Percentiles rank a stretch among this genome's conserved stretches.
Conservation (phyloP, 2,329 filamentous ascomycete genomes). For the Apiospora kogelbergensis region DNA sequence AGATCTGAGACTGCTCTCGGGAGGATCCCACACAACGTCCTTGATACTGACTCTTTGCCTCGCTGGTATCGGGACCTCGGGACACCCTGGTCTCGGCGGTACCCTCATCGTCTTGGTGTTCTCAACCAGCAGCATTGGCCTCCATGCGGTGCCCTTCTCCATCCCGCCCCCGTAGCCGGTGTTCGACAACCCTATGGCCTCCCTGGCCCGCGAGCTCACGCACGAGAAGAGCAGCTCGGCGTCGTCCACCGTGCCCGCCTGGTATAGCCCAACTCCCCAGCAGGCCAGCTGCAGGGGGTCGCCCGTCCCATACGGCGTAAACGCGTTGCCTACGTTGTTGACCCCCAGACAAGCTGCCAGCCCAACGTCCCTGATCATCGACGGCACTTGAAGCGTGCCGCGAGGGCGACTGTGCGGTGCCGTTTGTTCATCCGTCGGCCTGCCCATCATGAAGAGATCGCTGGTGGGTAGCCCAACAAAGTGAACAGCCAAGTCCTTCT, state of each 20-base stretch:
- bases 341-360: conserved; percentile 63
- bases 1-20: conserved; percentile 26
- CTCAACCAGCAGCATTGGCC: conserved; percentile 27
- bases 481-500: conserved; percentile 53
- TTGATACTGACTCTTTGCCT: conserved; percentile 31
- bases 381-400: conserved; percentile 61
- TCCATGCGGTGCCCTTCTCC: conserved; percentile 19
- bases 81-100: conserved; percentile 16
- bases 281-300: conserved; percentile 65
- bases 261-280: conserved; percentile 65
- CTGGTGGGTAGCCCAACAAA: conserved; percentile 72
- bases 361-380: conserved; percentile 58
- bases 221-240: conserved; percentile 54
- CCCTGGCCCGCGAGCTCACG: conserved; percentile 35
- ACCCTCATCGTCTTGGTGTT: conserved; percentile 25
- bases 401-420: conserved; percentile 36
- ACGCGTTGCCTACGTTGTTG: conserved; percentile 75
- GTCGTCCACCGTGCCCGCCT: conserved; percentile 61
- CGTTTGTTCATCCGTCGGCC: conserved; percentile 25
- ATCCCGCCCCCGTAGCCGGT: conserved; percentile 13
- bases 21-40: conserved; percentile 41
- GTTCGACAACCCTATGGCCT: conserved; percentile 31
- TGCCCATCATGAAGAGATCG: conserved; percentile 71
- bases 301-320: conserved; percentile 67
- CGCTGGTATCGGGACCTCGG: conserved; percentile 23